Evolutionary conservation across 441 rosid genomes (phyloP), one percentile per base, ranked within the genome.

Genomic region (Erysimum pusillum): DNA sequence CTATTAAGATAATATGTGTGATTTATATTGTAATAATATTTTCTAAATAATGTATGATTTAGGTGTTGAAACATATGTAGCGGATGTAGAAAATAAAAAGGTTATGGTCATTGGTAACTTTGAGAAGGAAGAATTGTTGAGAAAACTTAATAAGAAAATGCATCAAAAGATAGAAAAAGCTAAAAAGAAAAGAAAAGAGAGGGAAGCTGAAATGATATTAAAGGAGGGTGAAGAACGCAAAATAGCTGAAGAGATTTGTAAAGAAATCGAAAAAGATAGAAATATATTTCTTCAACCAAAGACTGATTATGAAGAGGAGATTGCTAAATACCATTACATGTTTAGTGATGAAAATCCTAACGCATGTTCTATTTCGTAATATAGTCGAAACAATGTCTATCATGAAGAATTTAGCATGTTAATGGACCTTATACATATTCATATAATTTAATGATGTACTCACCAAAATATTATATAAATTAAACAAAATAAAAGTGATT

Each of bases 21-120:
- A 31, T 56, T 25, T 22, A 54, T 56, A 56, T 8, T 56, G 11
- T 56, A 6, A 7, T 45, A 0, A 45, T 13, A 14, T 2, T 14
- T 3, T 14, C 2, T 57, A 1, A 32, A 3, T 57, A 20, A 14
- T 57, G 20, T n/a, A 57, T 32, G 20, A 32, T 22, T 57, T 57
- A 57, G 62, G 62, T 57, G 62, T 57, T 57, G 36, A 7, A 14
- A 57, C 39, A 57, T 32, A 57, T 31, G 18, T 14, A 31, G 5
- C 3, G 6, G 62, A 57, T 31, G 7, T 57, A n/a, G 39, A 57
- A 14, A 57, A 57, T 57, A 57, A 57, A 57, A 57, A 31, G 39
- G 3, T 32, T 32, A 12, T 57, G 62, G 62, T 57, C 13, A 7
- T 57, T 57, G 39, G 62, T 57, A 57, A 31, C 62, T 57, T 57